phyloP scores from a whole-genome alignment of 2,329 filamentous ascomycete genomes.

The Colletotrichum chlorophyti region DNA sequence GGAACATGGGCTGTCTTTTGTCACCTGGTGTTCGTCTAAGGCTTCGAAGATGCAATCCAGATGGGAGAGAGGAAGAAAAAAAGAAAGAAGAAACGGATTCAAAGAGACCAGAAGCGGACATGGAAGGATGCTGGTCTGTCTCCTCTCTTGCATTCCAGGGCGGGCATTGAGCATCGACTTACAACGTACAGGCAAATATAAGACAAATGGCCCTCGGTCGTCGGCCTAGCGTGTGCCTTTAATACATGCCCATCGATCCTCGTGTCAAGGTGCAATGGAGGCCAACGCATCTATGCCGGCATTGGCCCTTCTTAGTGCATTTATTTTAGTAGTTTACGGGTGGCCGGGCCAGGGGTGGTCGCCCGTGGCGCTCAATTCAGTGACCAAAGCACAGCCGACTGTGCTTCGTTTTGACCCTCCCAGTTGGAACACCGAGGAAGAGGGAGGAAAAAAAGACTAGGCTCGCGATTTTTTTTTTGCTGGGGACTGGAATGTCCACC shows the following conservation, averaged over 20 bases:
- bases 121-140: no score
- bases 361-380: constrained; percentile 10
- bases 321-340: neutral
- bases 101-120: no score
- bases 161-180: constrained; percentile 14
- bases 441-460: no score
- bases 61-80: neutral
- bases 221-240: constrained; percentile 9
- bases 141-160: neutral
- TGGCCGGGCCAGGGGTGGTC: neutral
- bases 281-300: constrained; percentile 12
- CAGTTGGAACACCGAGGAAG: no score
- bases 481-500: constrained; percentile 11
- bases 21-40: no score
- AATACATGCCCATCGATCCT: constrained; percentile 8
- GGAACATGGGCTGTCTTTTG: no score
- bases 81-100: neutral
- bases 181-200: neutral
- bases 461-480: neutral
- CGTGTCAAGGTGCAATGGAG: neutral
- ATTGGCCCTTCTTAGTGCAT: constrained; percentile 14
- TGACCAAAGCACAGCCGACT: no score
- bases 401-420: no score
- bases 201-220: constrained; percentile 10
- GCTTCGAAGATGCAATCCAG: no score